Evolutionary conservation across 2,329 filamentous ascomycete genomes (phyloP), one percentile per base, ranked within the genome.

Genomic region (Microdochium paspali): DNA sequence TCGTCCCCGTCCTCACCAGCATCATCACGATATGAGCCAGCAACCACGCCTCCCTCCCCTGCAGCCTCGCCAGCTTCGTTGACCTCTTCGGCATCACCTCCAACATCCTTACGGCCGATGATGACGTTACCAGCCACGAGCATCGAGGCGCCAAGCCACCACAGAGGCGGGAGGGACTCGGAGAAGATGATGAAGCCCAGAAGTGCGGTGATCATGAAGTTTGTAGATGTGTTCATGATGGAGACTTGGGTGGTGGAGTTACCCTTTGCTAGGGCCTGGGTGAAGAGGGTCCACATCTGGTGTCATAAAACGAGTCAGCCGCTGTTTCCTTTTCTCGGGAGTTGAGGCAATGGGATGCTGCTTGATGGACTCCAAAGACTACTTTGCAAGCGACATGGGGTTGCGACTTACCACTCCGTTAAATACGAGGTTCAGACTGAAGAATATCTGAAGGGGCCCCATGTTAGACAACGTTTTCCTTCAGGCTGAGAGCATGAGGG

Each of bases 281-380:
- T 91, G 68, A 90, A 91, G 44, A 91, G 76, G 0, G 84, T 81
- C 87, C 87, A 91, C 87, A 91, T 91, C 65, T 79, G n/a, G n/a
- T n/a, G n/a, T n/a, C n/a, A 21, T 35, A 18, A 3, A 21, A 20
- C 4, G 43, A 3, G 13, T 30, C 18, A 32, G 15, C 39, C 3
- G n/a, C n/a, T n/a, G n/a, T n/a, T n/a, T n/a, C n/a, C n/a, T n/a
- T n/a, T n/a, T n/a, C n/a, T n/a, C n/a, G n/a, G n/a, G n/a, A n/a
- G n/a, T n/a, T n/a, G n/a, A n/a, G n/a, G n/a, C n/a, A n/a, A n/a
- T n/a, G n/a, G n/a, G n/a, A n/a, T n/a, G n/a, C n/a, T n/a, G n/a
- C n/a, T n/a, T n/a, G n/a, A n/a, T n/a, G n/a, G n/a, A n/a, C n/a
- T 26, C 2, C 13, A 39, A 46, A 4, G 35, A 21, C 12, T 40